A percentile compares a stretch with the other conserved stretches of the same genome.
Evolutionary conservation across 345 rosid species (phyloP).

Genomic region (Camelina sativa): DNA sequence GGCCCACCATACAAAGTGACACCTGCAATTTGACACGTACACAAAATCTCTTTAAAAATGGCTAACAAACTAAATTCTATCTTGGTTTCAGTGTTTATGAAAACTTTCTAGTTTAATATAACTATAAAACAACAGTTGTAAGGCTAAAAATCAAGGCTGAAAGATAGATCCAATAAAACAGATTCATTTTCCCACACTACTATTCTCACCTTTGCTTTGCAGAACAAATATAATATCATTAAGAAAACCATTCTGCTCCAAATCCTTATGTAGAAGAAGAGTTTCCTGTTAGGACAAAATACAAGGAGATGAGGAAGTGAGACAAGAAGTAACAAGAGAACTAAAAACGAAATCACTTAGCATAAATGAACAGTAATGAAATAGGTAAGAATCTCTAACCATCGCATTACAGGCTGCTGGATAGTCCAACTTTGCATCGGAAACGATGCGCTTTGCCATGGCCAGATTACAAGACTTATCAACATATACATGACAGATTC

Average conservation of each 20-base stretch:
- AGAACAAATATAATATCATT: constrained; percentile 60
- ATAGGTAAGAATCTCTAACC: constrained; percentile 54
- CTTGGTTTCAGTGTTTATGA: constrained; percentile 5
- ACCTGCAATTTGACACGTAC: constrained; percentile 53
- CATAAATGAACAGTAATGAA: constrained; percentile 22
- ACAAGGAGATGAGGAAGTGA: constrained; percentile 26
- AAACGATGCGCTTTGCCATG: constrained; percentile 74
- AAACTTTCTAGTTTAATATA: not conserved
- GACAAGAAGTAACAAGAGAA: constrained; percentile 5
- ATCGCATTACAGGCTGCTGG: constrained; percentile 98
- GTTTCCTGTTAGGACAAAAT: constrained; percentile 68
- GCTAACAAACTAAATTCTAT: not conserved
- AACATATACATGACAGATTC: constrained; percentile 93
- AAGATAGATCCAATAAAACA: constrained; percentile 8
- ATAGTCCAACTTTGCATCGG: constrained; percentile 94
- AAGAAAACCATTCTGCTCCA: constrained; percentile 63
- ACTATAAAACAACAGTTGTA: constrained; percentile 10
- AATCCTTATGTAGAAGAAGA: constrained; percentile 89
- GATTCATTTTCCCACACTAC: not conserved
- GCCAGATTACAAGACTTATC: constrained; percentile 85
- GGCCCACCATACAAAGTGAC: constrained; percentile 86
- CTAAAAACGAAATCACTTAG: constrained; percentile 12
- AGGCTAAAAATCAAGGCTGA: not conserved
- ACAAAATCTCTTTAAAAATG: not conserved
- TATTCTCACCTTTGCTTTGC: constrained; percentile 59